phyloP scores from a whole-genome alignment of 1,139 yeast species.

The Protomyces inouyei region DNA sequence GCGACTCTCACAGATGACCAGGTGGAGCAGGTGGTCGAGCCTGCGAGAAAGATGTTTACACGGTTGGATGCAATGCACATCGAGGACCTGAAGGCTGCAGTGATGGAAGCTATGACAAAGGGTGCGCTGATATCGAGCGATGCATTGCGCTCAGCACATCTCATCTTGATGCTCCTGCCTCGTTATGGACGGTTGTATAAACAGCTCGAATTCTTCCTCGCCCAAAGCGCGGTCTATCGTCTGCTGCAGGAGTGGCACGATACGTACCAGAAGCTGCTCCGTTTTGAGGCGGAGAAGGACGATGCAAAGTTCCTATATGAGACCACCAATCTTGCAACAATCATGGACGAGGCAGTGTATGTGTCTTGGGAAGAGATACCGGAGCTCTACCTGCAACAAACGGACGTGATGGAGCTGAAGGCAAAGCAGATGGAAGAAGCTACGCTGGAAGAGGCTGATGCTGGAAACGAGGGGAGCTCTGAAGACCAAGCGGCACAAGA shows the following conservation, averaged over 20 bases:
- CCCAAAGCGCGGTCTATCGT: not conserved
- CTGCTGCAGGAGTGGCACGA: not conserved
- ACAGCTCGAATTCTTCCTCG: not conserved
- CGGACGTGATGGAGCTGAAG: not conserved
- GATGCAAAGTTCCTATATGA: not conserved
- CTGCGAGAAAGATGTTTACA: not conserved
- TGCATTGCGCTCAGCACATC: not conserved
- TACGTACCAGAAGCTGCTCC: not conserved
- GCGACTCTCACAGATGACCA: not conserved
- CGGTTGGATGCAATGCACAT: not conserved
- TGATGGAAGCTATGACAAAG: not conserved
- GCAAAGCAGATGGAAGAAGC: not conserved
- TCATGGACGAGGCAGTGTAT: not conserved
- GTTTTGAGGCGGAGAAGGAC: not conserved
- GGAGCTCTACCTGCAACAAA: not conserved
- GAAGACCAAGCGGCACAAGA: not conserved
- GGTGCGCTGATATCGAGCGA: not conserved
- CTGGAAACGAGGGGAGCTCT: not conserved
- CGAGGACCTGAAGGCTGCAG: not conserved
- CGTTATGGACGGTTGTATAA: not conserved
- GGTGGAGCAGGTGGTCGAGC: not conserved
- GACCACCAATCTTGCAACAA: not conserved
- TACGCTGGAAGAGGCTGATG: not conserved
- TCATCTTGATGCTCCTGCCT: not conserved
- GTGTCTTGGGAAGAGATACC: not conserved